Conservation (phyloP, 208 protist species). For the Leishmania aethiopica region DNA sequence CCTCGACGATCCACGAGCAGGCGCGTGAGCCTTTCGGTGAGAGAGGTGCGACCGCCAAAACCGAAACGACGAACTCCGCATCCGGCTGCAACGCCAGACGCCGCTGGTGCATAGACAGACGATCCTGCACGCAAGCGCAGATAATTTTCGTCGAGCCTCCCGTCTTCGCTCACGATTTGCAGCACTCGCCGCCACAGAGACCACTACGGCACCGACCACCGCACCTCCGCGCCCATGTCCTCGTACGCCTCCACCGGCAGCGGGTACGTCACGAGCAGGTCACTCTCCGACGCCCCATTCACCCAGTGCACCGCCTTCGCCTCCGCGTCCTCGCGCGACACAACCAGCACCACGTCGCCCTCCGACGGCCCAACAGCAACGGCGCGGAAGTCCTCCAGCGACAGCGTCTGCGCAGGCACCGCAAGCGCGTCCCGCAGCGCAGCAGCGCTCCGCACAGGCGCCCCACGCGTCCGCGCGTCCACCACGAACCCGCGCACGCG, state of each 20-base stretch:
- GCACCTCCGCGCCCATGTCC: slow-evolving; percentile 33
- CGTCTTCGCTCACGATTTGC: too few species aligned
- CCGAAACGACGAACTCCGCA: too few species aligned
- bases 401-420: slow-evolving; percentile 50
- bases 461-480: slow-evolving; percentile 26
- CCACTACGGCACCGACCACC: slow-evolving; percentile 13
- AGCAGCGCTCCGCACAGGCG: not conserved
- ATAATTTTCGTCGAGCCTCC: too few species aligned
- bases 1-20: too few species aligned
- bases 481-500: slow-evolving; percentile 38
- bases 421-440: slow-evolving; percentile 22
- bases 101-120: too few species aligned
- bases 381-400: slow-evolving; percentile 58
- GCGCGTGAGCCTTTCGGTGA: too few species aligned
- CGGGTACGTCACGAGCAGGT: slow-evolving; percentile 53
- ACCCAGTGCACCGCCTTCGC: slow-evolving; percentile 50
- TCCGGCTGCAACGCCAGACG: too few species aligned
- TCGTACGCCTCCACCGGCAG: slow-evolving; percentile 48
- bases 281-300: slow-evolving; percentile 43
- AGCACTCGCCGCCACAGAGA: too few species aligned
- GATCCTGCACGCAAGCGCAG: too few species aligned
- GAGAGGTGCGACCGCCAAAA: too few species aligned
- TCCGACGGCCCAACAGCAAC: slow-evolving; percentile 28
- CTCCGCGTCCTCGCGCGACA: slow-evolving; percentile 39
- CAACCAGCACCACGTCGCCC: slow-evolving; percentile 30